A percentile compares a stretch with the other conserved stretches of the same genome.
Conservation (phyloP, 495 filamentous ascomycete genomes). For the Penicillium paradoxum region DNA sequence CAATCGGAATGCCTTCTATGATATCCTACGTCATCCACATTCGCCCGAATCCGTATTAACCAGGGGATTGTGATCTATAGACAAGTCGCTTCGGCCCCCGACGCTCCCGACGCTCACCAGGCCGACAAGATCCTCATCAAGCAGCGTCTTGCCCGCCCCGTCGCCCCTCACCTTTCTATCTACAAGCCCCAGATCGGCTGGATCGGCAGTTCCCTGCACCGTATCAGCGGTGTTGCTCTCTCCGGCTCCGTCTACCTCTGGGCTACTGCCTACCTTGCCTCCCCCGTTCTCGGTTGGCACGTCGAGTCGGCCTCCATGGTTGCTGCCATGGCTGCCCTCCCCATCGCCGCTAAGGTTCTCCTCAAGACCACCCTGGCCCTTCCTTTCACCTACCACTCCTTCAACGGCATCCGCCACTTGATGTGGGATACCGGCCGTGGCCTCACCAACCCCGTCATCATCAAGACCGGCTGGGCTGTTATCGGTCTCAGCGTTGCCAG, state of each 20-base stretch:
- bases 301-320: slow-evolving; percentile 75
- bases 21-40: slow-evolving; percentile 31
- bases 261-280: slow-evolving; percentile 73
- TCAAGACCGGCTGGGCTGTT: slow-evolving; percentile 68
- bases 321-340: slow-evolving; percentile 69
- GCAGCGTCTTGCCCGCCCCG: slow-evolving; percentile 80
- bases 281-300: slow-evolving; percentile 78
- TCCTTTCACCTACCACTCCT: slow-evolving; percentile 81
- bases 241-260: slow-evolving; percentile 79
- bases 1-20: slow-evolving; percentile 1
- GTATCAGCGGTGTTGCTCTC: slow-evolving; percentile 71
- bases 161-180: slow-evolving; percentile 83
- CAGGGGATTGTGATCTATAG: slow-evolving; percentile 13
- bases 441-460: slow-evolving; percentile 65
- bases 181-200: slow-evolving; percentile 88
- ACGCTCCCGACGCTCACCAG: slow-evolving; percentile 51
- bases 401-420: slow-evolving; percentile 91
- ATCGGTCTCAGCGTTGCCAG: slow-evolving; percentile 62
- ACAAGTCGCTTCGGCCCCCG: slow-evolving; percentile 55
- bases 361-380: slow-evolving; percentile 69
- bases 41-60: slow-evolving; percentile 13
- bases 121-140: slow-evolving; percentile 67
- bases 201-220: slow-evolving; percentile 67
- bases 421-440: slow-evolving; percentile 71
- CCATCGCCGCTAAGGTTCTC: slow-evolving; percentile 60